Conservation (phyloP, 129 eudicot genomes). For the Lactuca sativa region DNA sequence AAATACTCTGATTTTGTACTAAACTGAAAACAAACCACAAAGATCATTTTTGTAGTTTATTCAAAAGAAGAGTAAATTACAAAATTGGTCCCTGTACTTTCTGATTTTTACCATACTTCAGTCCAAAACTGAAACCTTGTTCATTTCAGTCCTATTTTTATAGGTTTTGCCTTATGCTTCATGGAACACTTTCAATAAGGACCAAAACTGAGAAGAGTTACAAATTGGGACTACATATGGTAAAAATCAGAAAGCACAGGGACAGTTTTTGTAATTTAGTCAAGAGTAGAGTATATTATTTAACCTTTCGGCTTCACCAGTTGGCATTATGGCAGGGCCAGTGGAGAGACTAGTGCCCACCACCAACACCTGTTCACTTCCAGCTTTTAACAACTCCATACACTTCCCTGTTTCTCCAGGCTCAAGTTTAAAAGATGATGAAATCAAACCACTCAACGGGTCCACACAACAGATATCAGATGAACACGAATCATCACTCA, state of each 20-base stretch:
- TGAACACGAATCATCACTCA: conserved; percentile 63
- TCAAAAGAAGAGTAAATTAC: no score
- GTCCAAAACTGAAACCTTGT: no score
- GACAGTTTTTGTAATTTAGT: no score
- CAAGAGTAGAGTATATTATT: neutral
- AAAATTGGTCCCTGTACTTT: no score
- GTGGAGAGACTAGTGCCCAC: conserved; percentile 88
- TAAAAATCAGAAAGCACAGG: conserved; percentile 2
- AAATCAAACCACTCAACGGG: conserved; percentile 77
- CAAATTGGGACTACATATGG: neutral
- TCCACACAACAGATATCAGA: conserved; percentile 92
- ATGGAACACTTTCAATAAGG: neutral
- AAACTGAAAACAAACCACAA: neutral
- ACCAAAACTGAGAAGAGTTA: neutral
- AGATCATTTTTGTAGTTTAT: neutral
- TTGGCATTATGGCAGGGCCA: conserved; percentile 99
- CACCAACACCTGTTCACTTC: conserved; percentile 76
- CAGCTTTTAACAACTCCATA: conserved; percentile 77
- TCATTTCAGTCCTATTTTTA: no score
- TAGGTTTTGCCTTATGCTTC: no score
- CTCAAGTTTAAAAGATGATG: conserved; percentile 81
- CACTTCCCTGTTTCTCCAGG: conserved; percentile 93
- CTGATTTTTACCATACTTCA: no score
- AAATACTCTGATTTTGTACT: neutral
- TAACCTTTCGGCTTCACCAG: conserved; percentile 98